Evolutionary conservation across 306 rosid species (phyloP), one percentile per base, ranked within the genome.

Genomic region (Lagenaria siceraria): DNA sequence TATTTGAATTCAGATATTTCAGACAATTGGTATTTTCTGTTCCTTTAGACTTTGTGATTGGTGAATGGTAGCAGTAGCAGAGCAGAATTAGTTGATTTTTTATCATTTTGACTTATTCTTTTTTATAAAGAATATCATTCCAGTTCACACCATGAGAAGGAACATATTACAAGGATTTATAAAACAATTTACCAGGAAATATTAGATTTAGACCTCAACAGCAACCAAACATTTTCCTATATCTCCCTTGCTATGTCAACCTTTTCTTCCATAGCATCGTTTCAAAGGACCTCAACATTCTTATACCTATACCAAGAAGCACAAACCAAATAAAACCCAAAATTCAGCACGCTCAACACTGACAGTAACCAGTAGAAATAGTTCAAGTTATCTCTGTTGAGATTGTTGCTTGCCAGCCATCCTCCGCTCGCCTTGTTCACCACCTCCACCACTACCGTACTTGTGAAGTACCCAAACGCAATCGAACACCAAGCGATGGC

Each of bases 341-440:
- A 85, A 75, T 92, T 92, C 0, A 82, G 8, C 31, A 89, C 85
- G 21, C 97, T 91, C 51, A 88, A 19, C 43, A 33, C 85, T 0
- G 96, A 64, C 86, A 92, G 58, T 2, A 89, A 63, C 86, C 87
- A 92, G 65, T 92, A 88, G 86, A 92, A 92, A 77, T 87, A 84
- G 80, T 88, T 78, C 56, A 89, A 66, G 69, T 83, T 82, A 61
- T 92, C 90, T 48, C 89, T 85, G 70, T 92, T 92, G 77, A 92
- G 77, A 70, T 92, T 89, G 42, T 92, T 89, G 70, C 87, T 84
- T 0, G 83, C 89, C 79, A 89, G 66, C 92, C 91, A 90, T 35
- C 98, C 96, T 33, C 98, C 94, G 15, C 94, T 92, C 17, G 79
- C 90, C 76, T 83, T 86, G 87, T 92, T 90, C 51, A 92, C 94